Evolutionary conservation across 1,139 yeast species (phyloP), one percentile per base, ranked within the genome.

Genomic region (Sugiyamaella xylanicola): DNA sequence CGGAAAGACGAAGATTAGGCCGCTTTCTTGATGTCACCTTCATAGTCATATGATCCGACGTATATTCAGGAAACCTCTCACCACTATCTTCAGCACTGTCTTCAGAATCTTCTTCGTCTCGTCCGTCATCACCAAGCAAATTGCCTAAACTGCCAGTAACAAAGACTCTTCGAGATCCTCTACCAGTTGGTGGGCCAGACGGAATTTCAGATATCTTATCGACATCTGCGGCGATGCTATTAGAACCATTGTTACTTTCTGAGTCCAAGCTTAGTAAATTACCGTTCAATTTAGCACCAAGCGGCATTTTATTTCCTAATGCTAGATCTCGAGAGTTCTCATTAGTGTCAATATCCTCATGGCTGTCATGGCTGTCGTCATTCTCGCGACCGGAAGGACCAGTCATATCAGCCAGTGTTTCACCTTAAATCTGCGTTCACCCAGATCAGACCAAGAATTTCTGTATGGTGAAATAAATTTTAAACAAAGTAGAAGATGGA

Each of bases 41-140:
- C 43, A 46, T 46, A 7, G 50, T 46, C 50, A 46, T 36, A 46
- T 46, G 50, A 25, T 36, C 50, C 17, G 50, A 46, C 5, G 43
- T 21, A 16, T 46, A 46, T 46, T 46, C 50, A 2, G 41, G 41
- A 46, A 36, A 37, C 21, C 50, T 20, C 32, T 46, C 50, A 17
- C 22, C 27, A 7, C 39, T 40, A 21, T 35, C 41, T n/a, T 25
- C 40, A 15, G n/a, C 17, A 27, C 22, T 43, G 13, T n/a, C 41
- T 16, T 46, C 50, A n/a, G 50, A 46, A 22, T 46, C 43, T 11
- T 45, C 48, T 15, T 45, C 39, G 5, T 17, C n/a, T 25, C 21
- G 27, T 2, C 50, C 50, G 36, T 46, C 50, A n/a, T 46, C 50
- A 15, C 50, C 50, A 35, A 46, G 25, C 36, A 46, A 22, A 15